Evolutionary conservation across 805 yeast genomes (phyloP).

Genomic region (Yarrowia divulgata): DNA sequence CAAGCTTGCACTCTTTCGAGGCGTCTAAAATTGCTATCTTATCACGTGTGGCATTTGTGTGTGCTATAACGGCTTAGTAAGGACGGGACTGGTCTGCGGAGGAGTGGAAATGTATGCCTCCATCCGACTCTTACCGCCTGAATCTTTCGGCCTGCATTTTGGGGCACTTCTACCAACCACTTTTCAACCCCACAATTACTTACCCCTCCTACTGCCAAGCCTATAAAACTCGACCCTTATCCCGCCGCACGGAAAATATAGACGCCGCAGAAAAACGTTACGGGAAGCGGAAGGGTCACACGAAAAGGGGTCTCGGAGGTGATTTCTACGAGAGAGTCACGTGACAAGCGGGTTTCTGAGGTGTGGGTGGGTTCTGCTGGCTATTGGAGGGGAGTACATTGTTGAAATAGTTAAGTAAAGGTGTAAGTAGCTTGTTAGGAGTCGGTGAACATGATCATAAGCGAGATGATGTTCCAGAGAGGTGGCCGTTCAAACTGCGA

Average conservation of each 20-base stretch:
- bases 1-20: not conserved
- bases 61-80: not conserved
- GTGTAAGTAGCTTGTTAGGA: no score
- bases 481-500: no score
- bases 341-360: not conserved
- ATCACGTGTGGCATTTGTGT: not conserved
- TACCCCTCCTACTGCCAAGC: conserved; percentile 8
- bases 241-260: conserved; percentile 34
- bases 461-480: no score
- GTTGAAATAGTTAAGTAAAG: no score
- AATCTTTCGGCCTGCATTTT: not conserved
- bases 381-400: no score
- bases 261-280: conserved; percentile 17
- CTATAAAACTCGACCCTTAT: conserved; percentile 5
- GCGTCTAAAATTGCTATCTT: conserved; percentile 29
- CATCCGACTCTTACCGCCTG: no score
- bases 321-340: not conserved
- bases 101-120: no score
- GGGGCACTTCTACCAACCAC: not conserved
- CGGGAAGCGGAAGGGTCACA: not conserved
- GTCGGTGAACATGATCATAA: no score
- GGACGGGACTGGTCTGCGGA: not conserved
- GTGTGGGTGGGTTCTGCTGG: no score
- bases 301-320: not conserved
- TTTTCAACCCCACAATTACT: not conserved